phyloP scores from a whole-genome alignment of 2,329 filamentous ascomycete genomes.

The Colletotrichum kahawae region DNA sequence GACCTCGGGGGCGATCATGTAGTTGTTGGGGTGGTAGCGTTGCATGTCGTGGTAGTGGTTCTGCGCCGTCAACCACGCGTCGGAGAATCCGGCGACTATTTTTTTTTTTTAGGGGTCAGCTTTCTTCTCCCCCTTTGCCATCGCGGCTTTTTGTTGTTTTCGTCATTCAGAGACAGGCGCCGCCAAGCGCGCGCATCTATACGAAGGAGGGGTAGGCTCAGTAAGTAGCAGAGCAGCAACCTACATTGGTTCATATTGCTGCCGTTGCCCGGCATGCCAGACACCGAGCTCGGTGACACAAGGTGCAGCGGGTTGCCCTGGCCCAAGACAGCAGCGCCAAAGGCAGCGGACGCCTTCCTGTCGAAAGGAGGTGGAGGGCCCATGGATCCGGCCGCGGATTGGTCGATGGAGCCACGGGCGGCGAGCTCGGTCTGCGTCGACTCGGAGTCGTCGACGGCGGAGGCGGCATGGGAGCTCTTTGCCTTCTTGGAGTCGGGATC shows the following conservation, averaged over 20 bases:
- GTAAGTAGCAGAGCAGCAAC: conserved; percentile 42
- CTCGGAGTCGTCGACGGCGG: conserved; percentile 66
- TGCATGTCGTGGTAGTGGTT: conserved; percentile 95
- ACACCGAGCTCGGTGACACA: conserved; percentile 73
- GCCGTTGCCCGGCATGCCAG: conserved; percentile 59
- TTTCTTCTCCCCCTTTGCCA: neutral
- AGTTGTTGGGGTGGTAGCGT: conserved; percentile 82
- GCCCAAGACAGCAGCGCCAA: conserved; percentile 40
- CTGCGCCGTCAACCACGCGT: conserved; percentile 80
- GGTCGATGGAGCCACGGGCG: conserved; percentile 61
- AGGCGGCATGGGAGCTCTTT: conserved; percentile 67
- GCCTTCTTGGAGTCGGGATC: conserved; percentile 81
- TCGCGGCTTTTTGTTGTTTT: neutral
- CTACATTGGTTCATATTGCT: conserved; percentile 77
- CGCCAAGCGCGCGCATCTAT: neutral
- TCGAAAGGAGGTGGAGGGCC: conserved; percentile 54
- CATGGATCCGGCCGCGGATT: conserved; percentile 56
- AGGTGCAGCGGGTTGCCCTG: conserved; percentile 66
- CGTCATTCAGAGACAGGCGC: neutral
- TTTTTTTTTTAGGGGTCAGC: neutral
- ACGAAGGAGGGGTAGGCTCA: conserved; percentile 15
- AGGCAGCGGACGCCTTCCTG: conserved; percentile 13
- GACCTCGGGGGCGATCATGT: conserved; percentile 92
- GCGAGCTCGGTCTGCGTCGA: conserved; percentile 51
- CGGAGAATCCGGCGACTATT: conserved; percentile 78